phyloP scores from a whole-genome alignment of 1,284 basidiomycete genomes.

The Melampsora abietis-canadensis region DNA sequence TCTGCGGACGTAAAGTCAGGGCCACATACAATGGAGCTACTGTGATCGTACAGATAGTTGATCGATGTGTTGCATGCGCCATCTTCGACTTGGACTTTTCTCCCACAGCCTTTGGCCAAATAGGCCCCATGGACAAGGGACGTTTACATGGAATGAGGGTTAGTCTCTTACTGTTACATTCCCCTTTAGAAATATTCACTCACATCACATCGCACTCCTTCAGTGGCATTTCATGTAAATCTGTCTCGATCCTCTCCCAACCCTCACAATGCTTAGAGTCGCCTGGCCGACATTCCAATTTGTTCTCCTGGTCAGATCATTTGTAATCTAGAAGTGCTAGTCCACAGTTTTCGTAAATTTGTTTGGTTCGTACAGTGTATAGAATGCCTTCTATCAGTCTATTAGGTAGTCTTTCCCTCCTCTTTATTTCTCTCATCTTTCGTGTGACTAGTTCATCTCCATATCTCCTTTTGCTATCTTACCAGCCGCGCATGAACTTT shows the following conservation, averaged over 20 bases:
- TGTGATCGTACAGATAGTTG: conserved; percentile 60
- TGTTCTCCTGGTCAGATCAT: neutral
- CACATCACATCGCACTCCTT: too few relatives aligned
- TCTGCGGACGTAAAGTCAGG: conserved; percentile 31
- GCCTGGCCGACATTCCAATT: neutral
- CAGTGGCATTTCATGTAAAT: conserved; percentile 4
- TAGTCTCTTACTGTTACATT: neutral
- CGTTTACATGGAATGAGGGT: conserved; percentile 57
- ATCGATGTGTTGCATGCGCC: conserved; percentile 63
- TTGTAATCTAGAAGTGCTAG: neutral
- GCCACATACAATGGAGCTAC: conserved; percentile 54
- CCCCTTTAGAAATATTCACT: too few relatives aligned
- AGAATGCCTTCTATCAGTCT: too few relatives aligned
- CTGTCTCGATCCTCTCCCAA: too few relatives aligned
- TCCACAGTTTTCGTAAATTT: neutral
- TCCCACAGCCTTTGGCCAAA: conserved; percentile 59
- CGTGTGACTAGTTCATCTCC: too few relatives aligned
- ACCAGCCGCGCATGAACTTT: too few relatives aligned
- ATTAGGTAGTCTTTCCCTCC: too few relatives aligned
- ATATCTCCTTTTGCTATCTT: too few relatives aligned
- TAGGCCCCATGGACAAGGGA: conserved; percentile 57
- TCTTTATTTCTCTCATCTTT: too few relatives aligned
- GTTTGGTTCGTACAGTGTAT: too few relatives aligned
- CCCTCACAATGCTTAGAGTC: neutral
- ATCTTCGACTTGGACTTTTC: conserved; percentile 59